Evolutionary conservation across 2,329 filamentous ascomycete genomes (phyloP).

Genomic region (Fusarium avenaceum): DNA sequence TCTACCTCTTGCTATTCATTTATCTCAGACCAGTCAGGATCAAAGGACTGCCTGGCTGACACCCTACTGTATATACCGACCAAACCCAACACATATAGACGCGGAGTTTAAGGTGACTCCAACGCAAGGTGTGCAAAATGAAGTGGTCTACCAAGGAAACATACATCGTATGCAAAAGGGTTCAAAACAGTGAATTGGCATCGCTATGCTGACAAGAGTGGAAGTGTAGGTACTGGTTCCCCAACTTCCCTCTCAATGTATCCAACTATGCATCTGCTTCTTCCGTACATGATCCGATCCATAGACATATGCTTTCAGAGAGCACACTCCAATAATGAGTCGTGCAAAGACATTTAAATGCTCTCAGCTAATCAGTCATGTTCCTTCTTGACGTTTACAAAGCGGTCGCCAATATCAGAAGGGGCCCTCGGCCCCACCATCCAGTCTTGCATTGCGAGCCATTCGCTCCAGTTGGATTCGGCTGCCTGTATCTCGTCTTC

Average conservation of each 20-base stretch:
- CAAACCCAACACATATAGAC: slow-evolving; percentile 33
- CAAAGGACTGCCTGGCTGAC: slow-evolving; percentile 15
- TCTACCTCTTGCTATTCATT: slow-evolving; percentile 6
- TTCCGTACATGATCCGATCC: not conserved
- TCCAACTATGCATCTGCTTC: slow-evolving; percentile 14
- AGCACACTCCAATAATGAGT: not conserved
- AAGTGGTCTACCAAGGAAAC: slow-evolving; percentile 8
- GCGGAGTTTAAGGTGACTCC: slow-evolving; percentile 27
- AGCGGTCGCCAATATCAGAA: slow-evolving; percentile 47
- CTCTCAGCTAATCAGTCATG: slow-evolving; percentile 23
- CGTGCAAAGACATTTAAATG: not conserved
- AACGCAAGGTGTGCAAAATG: slow-evolving; percentile 21
- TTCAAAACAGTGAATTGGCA: slow-evolving; percentile 17
- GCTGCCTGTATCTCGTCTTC: slow-evolving; percentile 86
- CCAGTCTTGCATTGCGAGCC: slow-evolving; percentile 98
- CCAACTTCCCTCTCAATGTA: slow-evolving; percentile 13
- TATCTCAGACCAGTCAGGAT: slow-evolving; percentile 19
- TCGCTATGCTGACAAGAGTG: slow-evolving; percentile 30
- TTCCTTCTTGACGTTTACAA: slow-evolving; percentile 52
- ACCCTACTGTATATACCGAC: slow-evolving; percentile 39
- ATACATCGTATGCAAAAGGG: slow-evolving; percentile 1
- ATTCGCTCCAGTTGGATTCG: slow-evolving; percentile 91
- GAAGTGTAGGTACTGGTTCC: slow-evolving; percentile 39
- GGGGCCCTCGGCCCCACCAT: slow-evolving; percentile 90
- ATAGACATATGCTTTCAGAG: not conserved